Evolutionary conservation across 176 grass and related monocot species (phyloP).

Genomic region (Dendrocalamus sinicus): DNA sequence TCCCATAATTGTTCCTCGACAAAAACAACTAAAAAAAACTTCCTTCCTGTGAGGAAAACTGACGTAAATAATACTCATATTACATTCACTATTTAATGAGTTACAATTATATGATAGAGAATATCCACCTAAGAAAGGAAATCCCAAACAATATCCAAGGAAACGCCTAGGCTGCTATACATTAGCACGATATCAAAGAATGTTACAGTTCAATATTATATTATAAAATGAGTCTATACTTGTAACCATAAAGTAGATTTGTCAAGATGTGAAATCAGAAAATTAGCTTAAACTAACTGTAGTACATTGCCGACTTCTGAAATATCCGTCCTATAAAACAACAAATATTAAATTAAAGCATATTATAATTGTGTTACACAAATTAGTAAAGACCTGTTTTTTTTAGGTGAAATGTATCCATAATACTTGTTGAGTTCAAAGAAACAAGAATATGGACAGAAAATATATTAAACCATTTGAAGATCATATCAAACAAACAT

Average conservation of each 20-base stretch:
- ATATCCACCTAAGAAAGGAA: background rate
- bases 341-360: background rate
- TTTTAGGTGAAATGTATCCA: background rate
- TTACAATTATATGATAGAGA: background rate
- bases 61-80: background rate
- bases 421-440: no score
- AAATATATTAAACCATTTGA: no score
- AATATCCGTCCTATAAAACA: background rate
- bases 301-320: background rate
- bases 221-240: background rate
- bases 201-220: background rate
- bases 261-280: background rate
- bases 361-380: background rate
- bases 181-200: background rate
- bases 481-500: no score
- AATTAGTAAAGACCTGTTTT: background rate
- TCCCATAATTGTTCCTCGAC: background rate
- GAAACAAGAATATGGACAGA: no score
- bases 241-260: conserved; percentile 13
- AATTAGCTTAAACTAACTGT: background rate
- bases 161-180: background rate
- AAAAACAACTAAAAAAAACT: background rate
- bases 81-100: background rate
- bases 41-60: background rate
- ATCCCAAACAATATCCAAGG: background rate